Evolutionary conservation across 2,329 filamentous ascomycete species (phyloP), one percentile per base, ranked within the genome.

Genomic region (Pestalotiopsis sp.): DNA sequence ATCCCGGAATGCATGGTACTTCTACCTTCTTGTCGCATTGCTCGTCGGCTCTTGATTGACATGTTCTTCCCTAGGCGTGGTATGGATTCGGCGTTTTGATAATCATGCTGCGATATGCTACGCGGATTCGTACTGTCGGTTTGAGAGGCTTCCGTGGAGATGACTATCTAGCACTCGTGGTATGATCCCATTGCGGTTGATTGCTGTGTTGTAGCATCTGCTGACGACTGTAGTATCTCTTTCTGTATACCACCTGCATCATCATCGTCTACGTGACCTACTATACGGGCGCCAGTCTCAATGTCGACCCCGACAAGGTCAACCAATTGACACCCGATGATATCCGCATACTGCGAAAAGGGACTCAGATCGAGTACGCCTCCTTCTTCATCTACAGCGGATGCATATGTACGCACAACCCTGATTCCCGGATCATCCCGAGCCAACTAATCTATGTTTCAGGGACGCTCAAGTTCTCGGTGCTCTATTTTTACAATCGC

Each of bases 381-480:
- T 76, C 75, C 1, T 76, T 73, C 63, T 77, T 73, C 11, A 73
- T 74, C 2, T 77, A 77, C 31, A 69, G 72, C 4, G 75, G 70
- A 2, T 72, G 71, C 27, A 76, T 77, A 27, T 77, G 75, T 76
- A 66, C 23, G 72, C 12, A 17, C 41, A 1, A 41, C 1, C 39
- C 17, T 13, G 1, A 11, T 9, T 66, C 39, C 11, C 38, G 12
- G 2, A n/a, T 25, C 4, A 17, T 23, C 0, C 52, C 23, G 20
- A 23, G 12, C 59, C 72, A 9, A 70, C 3, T 1, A 12, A 2
- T 25, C 7, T 1, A 6, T 20, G 7, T 52, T n/a, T 12, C 25
- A 76, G 75, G 75, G 75, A 68, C 71, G 3, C 31, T 77, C 6
- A 77, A 77, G 68, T 75, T 76, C 52, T 72, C 70, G 6, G 73